Evolutionary conservation across 345 rosid genomes (phyloP).

Genomic region (Bretschneidera sinensis): DNA sequence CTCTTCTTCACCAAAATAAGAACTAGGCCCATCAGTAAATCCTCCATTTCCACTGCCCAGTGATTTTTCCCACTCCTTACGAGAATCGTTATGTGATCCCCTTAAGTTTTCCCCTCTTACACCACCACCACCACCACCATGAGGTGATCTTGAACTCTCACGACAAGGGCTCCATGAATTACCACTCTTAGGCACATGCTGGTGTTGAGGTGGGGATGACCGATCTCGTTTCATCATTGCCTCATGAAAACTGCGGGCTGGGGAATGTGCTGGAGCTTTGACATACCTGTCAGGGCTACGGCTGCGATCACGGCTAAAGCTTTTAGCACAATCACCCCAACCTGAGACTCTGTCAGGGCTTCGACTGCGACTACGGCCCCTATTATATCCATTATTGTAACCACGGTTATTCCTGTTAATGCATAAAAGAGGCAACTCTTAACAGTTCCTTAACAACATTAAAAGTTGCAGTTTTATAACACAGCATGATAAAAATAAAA

Average conservation of each 20-base stretch:
- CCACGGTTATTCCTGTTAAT: constrained; percentile 4
- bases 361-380: constrained; percentile 13
- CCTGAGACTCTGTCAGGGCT: constrained; percentile 8
- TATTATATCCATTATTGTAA: constrained; percentile 10
- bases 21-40: not conserved
- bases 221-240: constrained; percentile 47
- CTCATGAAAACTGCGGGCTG: constrained; percentile 70
- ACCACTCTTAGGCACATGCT: not conserved
- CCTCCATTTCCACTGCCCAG: constrained; percentile 10
- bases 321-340: constrained; percentile 6
- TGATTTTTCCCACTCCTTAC: constrained; percentile 5
- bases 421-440: not conserved
- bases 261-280: constrained; percentile 36
- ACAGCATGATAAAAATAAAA: not conserved
- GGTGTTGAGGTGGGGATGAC: constrained; percentile 10
- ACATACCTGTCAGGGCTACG: constrained; percentile 58
- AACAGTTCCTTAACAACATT: no score
- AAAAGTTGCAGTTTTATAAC: not conserved
- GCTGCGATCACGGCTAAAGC: constrained; percentile 29
- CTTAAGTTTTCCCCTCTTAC: constrained; percentile 8
- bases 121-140: no score
- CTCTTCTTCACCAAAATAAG: constrained; percentile 28
- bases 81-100: not conserved
- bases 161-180: not conserved
- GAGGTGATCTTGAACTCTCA: constrained; percentile 27